Conservation (phyloP, 306 rosid species). For the Cicer pinnatifidum region DNA sequence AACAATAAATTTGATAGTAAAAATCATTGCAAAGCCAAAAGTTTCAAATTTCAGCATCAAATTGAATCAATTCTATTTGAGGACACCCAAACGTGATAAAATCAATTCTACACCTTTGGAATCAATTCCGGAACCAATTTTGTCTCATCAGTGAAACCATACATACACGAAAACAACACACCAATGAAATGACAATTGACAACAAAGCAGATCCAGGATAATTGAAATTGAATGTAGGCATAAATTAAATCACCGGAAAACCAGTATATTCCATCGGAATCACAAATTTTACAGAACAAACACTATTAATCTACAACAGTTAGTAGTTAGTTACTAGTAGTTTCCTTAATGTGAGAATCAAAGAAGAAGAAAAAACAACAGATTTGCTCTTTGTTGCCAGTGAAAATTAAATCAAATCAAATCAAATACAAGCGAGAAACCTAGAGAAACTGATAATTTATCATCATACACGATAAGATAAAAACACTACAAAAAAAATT, state of each 20-base stretch:
- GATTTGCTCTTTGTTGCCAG: neutral
- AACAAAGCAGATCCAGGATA: constrained; percentile 6
- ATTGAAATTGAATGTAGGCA: no score
- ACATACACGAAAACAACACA: neutral
- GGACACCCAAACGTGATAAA: no score
- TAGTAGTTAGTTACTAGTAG: neutral
- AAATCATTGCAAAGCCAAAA: no score
- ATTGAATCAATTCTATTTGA: no score
- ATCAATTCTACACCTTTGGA: no score
- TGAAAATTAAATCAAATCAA: neutral
- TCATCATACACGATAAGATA: neutral
- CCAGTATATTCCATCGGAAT: constrained; percentile 6
- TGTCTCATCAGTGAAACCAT: no score
- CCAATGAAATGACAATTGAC: neutral
- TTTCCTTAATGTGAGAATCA: neutral
- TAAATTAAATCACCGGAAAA: neutral
- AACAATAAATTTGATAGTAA: no score
- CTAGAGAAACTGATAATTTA: constrained; percentile 21
- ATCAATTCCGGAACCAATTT: no score
- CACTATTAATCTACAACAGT: neutral
- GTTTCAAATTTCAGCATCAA: no score
- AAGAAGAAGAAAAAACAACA: neutral
- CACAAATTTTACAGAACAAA: constrained; percentile 13
- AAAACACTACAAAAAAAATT: neutral
- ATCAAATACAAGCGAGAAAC: constrained; percentile 1